Base-by-base conservation (phyloP, 306 rosid genomes). In the Lathyrus tuberosus region DNA sequence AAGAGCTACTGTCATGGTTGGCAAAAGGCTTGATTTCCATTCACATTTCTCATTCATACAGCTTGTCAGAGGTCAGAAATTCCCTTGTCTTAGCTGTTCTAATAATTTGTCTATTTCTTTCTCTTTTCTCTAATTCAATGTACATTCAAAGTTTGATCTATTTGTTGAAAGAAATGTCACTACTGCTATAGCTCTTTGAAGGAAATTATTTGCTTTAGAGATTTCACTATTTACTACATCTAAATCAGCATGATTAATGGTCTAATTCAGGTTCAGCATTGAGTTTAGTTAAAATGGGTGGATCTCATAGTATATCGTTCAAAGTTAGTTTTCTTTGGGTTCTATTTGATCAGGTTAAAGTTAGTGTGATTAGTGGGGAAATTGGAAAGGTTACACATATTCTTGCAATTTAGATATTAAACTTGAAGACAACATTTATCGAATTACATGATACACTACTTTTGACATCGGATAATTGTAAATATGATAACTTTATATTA, bases 1-100 rank as follows among this genome's bases (percentile, higher is more conserved):
- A 66, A 79, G 91, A 90, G 88, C 83, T 94, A 65, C 66, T 94
- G 2, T 87, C 96, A 58, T 94, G 92, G 99, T 56, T 85, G 72
- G 79, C 85, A 20, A 87, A 69, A 62, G 99, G 97, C 80, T 69
- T 81, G 85, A 88, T 94, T 76, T 84, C 84, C 6, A 60, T 91
- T 79, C 84, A 84, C 77, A 88, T 88, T 78, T 91, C 96, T 81
- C 99, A 88, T 65, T 69, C 86, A 60, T 94, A 87, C 76, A 43
- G 75, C 84, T 67, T 84, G 8, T 47, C 85, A 72, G 92, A 94
- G 99, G 99, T 94, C 58, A 85, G 89, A 37, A 72, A 49, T 63
- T 65, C 60, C 38, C 56, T 63, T 37, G 30, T 66, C 61, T 8
- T 53, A 64, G 4, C 70, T 20, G 40, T 20, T 66, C 31, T 44